A percentile compares a stretch with the other conserved stretches of the same genome.
These are phyloP conservation scores for Leccinum obscurum DNA, from an alignment of 768 basidiomycete genomes.

Conservation along the genomic window DNA sequence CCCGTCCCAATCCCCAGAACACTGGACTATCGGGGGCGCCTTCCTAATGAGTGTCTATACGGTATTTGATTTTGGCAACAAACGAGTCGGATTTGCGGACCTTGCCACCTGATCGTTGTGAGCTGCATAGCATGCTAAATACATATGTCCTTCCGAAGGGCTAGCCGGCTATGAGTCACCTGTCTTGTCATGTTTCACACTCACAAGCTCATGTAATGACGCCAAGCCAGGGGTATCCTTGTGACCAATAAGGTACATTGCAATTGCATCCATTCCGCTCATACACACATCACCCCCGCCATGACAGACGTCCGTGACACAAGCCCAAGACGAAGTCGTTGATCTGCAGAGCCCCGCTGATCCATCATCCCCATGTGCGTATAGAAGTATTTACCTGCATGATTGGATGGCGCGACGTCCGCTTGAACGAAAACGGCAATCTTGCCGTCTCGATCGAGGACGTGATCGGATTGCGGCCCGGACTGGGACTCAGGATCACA, in stretches of 20 bases:
- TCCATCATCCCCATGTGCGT: conserved; percentile 31
- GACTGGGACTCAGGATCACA: not conserved
- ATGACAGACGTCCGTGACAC: conserved; percentile 25
- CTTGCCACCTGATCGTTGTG: no score
- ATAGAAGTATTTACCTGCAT: conserved; percentile 29
- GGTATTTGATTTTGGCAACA: no score
- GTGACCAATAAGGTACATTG: not conserved
- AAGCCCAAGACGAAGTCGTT: conserved; percentile 15
- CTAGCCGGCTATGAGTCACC: no score
- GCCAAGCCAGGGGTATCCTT: not conserved
- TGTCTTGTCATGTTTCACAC: not conserved
- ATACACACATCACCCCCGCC: conserved; percentile 28
- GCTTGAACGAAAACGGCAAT: conserved; percentile 26
- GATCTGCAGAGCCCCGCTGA: conserved; percentile 13
- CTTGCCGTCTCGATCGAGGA: not conserved
- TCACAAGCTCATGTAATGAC: not conserved
- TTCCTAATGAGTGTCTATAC: no score
- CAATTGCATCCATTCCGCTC: not conserved
- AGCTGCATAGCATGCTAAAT: no score
- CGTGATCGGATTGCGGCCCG: not conserved
- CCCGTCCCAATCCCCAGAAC: no score
- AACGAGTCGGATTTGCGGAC: no score
- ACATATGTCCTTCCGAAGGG: no score
- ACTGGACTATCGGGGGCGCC: no score
- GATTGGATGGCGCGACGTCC: conserved; percentile 28